phyloP scores from a whole-genome alignment of 768 basidiomycete genomes.

The Rhizopogon vesiculosus region DNA sequence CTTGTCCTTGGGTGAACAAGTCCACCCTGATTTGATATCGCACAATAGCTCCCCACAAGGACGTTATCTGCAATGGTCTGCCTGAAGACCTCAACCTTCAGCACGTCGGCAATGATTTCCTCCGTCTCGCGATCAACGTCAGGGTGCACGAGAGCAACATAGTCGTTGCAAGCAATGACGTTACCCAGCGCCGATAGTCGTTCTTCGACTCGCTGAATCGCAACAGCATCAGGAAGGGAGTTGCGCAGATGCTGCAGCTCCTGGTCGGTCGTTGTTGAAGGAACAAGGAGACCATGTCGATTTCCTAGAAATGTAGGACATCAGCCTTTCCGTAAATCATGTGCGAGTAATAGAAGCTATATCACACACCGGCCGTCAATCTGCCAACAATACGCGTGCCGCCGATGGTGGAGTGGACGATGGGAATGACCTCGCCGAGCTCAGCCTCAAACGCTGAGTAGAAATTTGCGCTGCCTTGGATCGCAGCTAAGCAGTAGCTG shows the following conservation, averaged over 20 bases:
- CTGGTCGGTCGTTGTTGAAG: conserved; percentile 93
- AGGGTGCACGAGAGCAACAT: conserved; percentile 97
- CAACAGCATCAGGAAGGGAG: conserved; percentile 87
- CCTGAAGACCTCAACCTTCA: conserved; percentile 98
- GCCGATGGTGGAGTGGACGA: conserved; percentile 93
- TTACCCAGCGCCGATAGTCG: conserved; percentile 96
- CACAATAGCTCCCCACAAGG: conserved; percentile 94
- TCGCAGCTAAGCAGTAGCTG: conserved; percentile 91
- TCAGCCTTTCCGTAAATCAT: neutral
- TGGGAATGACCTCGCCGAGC: conserved; percentile 87
- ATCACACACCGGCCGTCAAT: conserved; percentile 73
- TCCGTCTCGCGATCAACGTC: conserved; percentile 98
- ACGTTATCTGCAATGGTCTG: conserved; percentile 97
- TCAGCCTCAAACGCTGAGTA: conserved; percentile 97
- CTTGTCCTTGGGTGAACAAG: conserved; percentile 97
- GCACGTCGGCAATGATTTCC: conserved; percentile 98
- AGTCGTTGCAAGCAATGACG: conserved; percentile 98
- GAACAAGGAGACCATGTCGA: conserved; percentile 94
- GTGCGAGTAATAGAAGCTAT: neutral
- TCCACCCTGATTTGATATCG: conserved; percentile 94
- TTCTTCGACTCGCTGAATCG: conserved; percentile 95
- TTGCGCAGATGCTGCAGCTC: conserved; percentile 98
- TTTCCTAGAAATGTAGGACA: conserved; percentile 53
- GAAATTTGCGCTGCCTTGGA: conserved; percentile 95
- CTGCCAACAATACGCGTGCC: conserved; percentile 94